Conservation (phyloP, 2,329 filamentous ascomycete genomes). For the Fusarium goolgardi region DNA sequence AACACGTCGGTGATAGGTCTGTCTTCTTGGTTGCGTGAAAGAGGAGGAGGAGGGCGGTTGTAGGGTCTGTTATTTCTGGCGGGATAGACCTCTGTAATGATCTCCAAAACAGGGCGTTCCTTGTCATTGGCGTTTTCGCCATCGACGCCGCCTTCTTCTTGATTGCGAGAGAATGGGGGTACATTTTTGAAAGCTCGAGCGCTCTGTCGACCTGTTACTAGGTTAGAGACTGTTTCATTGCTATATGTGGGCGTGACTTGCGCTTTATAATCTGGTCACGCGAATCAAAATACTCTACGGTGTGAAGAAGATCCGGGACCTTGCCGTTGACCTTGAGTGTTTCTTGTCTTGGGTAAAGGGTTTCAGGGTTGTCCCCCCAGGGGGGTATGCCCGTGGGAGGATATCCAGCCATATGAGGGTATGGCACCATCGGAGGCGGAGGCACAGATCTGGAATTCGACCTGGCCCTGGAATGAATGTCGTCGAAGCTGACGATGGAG, state of each 20-base stretch:
- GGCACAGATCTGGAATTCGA: not conserved
- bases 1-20: constrained; percentile 49
- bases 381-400: not conserved
- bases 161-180: constrained; percentile 39
- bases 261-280: constrained; percentile 52
- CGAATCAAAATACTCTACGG: constrained; percentile 55
- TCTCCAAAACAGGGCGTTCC: constrained; percentile 56
- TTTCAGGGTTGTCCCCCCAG: constrained; percentile 1
- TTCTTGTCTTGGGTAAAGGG: constrained; percentile 12
- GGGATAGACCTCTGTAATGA: constrained; percentile 55
- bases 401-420: not conserved
- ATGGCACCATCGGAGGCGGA: not conserved
- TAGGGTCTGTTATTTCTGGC: constrained; percentile 1
- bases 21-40: constrained; percentile 37
- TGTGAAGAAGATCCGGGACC: constrained; percentile 57
- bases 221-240: constrained; percentile 24
- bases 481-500: constrained; percentile 44
- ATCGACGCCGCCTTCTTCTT: constrained; percentile 33
- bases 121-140: constrained; percentile 16
- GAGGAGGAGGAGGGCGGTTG: not conserved
- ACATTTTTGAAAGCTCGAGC: constrained; percentile 53
- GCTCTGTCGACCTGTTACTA: constrained; percentile 53
- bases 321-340: constrained; percentile 50
- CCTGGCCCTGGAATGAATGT: constrained; percentile 13
- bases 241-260: constrained; percentile 41